Evolutionary conservation across 352 stramenopile genomes (phyloP), one percentile per base, ranked within the genome.

Genomic region (Globisporangium nunn): DNA sequence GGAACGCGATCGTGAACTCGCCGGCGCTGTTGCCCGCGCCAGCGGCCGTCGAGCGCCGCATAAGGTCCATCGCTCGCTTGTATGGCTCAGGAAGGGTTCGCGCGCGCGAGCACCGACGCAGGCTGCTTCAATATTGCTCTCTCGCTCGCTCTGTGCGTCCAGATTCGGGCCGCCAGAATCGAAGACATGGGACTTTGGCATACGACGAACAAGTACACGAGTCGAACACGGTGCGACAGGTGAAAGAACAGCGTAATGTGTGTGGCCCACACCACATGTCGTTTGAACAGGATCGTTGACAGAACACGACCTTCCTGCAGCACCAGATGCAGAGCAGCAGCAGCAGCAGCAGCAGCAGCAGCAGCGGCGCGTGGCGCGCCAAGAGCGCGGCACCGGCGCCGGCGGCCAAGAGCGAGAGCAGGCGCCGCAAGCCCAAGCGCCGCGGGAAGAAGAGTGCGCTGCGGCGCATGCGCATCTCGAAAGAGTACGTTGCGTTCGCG

Each of bases 1-100:
- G 71, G 62, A 92, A 94, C 46, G 71, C 63, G 69, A 94, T 88
- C 23, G 70, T 72, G 63, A 94, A 94, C 60, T 92, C 84, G 43
- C 72, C 74, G 11, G 37, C 37, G 23, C 52, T 54, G 23, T 48
- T 54, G 49, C 74, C 68, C 50, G 66, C 60, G 54, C 50, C 61
- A 51, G 2, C 62, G 53, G 56, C 52, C 29, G 59, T 53, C n/a
- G 53, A 60, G 41, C 53, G 52, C 18, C 59, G 59, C 59, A 64
- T 64, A 12, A 63, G 50, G 44, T 63, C 58, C 58, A 63, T 63
- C 14, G 30, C 28, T 11, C 10, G 6, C 33, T 37, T 8, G 33
- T 37, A 37, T 23, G 33, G 10, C 33, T 37, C 33, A 8, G 33
- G 33, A 11, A 37, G 33, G 33, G 33, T 5, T 37, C 33, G 10